Percentiles rank a stretch among this genome's conserved stretches.
Conservation (phyloP, 2,329 filamentous ascomycete species). For the Teratosphaeria nubilosa region DNA sequence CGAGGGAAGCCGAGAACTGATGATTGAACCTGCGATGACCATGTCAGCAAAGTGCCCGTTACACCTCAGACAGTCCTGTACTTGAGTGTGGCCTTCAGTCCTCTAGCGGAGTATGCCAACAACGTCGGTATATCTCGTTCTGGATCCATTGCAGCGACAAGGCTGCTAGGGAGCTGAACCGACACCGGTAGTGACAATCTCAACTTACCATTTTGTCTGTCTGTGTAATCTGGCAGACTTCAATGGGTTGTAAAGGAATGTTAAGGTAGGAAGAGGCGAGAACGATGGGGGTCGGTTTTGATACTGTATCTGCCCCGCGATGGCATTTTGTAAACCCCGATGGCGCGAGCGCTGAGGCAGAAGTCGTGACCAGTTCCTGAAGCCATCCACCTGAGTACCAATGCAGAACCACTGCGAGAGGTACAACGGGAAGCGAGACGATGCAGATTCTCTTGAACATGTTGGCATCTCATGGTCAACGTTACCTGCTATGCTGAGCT, state of each 20-base stretch:
- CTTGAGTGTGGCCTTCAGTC: background rate
- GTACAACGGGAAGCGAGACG: background rate
- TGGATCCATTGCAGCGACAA: background rate
- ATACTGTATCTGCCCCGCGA: background rate
- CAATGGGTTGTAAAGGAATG: background rate
- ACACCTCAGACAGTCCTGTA: background rate
- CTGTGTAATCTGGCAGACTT: background rate
- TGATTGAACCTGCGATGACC: constrained; percentile 35
- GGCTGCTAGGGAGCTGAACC: background rate
- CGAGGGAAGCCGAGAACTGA: constrained; percentile 96
- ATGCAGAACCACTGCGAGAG: background rate
- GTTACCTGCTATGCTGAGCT: background rate
- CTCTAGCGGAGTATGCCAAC: too few species aligned
- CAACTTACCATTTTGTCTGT: background rate
- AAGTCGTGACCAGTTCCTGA: background rate
- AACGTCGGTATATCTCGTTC: background rate
- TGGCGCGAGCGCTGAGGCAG: background rate
- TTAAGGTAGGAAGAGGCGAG: background rate
- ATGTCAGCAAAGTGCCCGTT: background rate
- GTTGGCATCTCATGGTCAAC: background rate
- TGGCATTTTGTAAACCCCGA: background rate
- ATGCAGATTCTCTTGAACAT: background rate
- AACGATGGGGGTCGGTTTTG: background rate
- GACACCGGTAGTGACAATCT: background rate
- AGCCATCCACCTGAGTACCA: background rate